phyloP scores from a whole-genome alignment of 1,284 basidiomycete species.

The Athelia sp. region DNA sequence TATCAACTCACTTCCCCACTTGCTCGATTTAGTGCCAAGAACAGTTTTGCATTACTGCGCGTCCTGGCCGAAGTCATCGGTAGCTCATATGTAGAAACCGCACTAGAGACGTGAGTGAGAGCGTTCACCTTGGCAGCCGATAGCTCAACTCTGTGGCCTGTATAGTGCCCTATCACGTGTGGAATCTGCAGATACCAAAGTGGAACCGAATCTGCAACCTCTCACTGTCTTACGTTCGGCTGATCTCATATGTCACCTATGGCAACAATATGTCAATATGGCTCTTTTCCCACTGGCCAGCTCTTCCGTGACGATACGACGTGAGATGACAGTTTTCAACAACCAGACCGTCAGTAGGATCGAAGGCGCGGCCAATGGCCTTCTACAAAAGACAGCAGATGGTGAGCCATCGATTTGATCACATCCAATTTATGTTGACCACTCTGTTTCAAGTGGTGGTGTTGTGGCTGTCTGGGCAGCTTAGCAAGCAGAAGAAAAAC shows the following conservation, averaged over 20 bases:
- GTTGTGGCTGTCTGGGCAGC: slow-evolving; percentile 64
- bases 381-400: slow-evolving; percentile 84
- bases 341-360: slow-evolving; percentile 85
- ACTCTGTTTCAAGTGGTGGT: slow-evolving; percentile 47
- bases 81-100: slow-evolving; percentile 84
- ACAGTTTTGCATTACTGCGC: slow-evolving; percentile 81
- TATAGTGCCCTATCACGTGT: slow-evolving; percentile 68
- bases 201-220: slow-evolving; percentile 76
- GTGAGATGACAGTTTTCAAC: slow-evolving; percentile 94
- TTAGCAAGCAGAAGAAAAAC: slow-evolving; percentile 91
- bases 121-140: not conserved
- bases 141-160: slow-evolving; percentile 6
- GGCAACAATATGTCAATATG: slow-evolving; percentile 95
- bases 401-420: slow-evolving; percentile 38
- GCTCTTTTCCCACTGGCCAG: slow-evolving; percentile 88
- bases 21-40: slow-evolving; percentile 68
- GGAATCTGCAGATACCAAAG: slow-evolving; percentile 69
- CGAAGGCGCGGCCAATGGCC: slow-evolving; percentile 81
- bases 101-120: slow-evolving; percentile 78
- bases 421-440: not conserved
- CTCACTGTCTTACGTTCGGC: slow-evolving; percentile 67
- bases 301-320: slow-evolving; percentile 80
- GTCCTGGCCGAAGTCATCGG: slow-evolving; percentile 89
- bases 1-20: slow-evolving; percentile 2
- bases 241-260: slow-evolving; percentile 92